Percentiles rank a stretch among this genome's conserved stretches.
phyloP scores from a whole-genome alignment of 306 rosid genomes.

The Prosopis cineraria region DNA sequence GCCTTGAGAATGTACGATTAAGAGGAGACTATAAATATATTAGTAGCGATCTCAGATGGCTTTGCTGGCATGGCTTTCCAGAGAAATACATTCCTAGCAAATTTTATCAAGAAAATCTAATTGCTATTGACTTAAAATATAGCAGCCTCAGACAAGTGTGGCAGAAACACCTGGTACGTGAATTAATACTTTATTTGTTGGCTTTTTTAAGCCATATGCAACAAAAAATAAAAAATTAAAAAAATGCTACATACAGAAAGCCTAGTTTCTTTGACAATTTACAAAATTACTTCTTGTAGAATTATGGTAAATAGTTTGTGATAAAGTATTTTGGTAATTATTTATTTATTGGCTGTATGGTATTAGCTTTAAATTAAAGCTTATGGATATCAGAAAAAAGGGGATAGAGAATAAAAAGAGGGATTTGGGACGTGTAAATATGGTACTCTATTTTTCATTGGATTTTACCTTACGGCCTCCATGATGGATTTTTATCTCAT shows the following conservation, averaged over 20 bases:
- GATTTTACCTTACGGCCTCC: neutral
- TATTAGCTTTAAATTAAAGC: neutral
- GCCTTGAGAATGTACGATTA: slow-evolving; percentile 27
- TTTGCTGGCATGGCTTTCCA: slow-evolving; percentile 34
- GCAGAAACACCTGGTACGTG: slow-evolving; percentile 34
- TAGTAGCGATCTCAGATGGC: slow-evolving; percentile 29
- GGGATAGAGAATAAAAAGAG: neutral
- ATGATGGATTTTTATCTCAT: neutral
- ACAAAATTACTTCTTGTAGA: too few relatives aligned
- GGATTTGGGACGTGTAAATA: neutral
- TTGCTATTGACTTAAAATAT: slow-evolving; percentile 30
- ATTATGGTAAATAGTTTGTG: too few relatives aligned
- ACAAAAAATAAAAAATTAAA: too few relatives aligned
- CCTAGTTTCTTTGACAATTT: too few relatives aligned
- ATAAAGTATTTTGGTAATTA: too few relatives aligned
- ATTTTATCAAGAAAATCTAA: slow-evolving; percentile 20
- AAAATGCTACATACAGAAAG: too few relatives aligned
- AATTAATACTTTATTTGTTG: neutral
- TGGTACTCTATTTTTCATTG: neutral
- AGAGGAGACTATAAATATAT: slow-evolving; percentile 31
- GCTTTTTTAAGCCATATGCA: too few relatives aligned
- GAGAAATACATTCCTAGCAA: neutral
- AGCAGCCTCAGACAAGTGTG: slow-evolving; percentile 8
- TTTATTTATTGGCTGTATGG: too few relatives aligned
- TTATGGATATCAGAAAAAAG: neutral